These are phyloP conservation scores for Phialophora chinensis DNA, from an alignment of 2,329 filamentous ascomycete species.

Conservation along the genomic window DNA sequence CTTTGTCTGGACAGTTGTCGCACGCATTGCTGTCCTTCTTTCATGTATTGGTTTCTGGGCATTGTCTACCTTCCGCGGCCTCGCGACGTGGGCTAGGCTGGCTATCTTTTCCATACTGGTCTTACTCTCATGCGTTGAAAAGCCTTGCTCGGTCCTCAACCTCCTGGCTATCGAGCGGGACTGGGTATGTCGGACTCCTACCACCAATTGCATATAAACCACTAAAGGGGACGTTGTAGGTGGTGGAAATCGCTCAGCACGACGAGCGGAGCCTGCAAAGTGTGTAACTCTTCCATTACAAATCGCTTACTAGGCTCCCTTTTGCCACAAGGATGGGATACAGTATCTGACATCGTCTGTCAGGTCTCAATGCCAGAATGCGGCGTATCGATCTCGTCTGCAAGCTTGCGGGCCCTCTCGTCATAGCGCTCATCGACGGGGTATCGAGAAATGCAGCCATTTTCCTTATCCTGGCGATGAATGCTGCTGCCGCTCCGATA, in stretches of 20 bases:
- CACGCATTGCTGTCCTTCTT: slow-evolving; percentile 23
- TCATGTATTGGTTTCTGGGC: slow-evolving; percentile 30
- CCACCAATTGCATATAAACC: background rate
- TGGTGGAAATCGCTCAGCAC: slow-evolving; percentile 38
- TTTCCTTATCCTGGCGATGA: slow-evolving; percentile 54
- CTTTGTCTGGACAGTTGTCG: slow-evolving; percentile 41
- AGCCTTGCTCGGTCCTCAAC: slow-evolving; percentile 69
- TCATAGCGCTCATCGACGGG: slow-evolving; percentile 56
- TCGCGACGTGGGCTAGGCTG: background rate
- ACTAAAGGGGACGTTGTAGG: slow-evolving; percentile 21
- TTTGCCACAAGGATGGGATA: background rate
- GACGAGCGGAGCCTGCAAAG: slow-evolving; percentile 36
- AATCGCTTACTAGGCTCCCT: background rate
- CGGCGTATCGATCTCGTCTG: slow-evolving; percentile 63
- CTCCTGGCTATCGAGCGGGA: slow-evolving; percentile 73
- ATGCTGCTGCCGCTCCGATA: slow-evolving; percentile 47
- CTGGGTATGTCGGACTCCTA: slow-evolving; percentile 52
- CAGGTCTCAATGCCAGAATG: slow-evolving; percentile 60
- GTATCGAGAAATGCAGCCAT: slow-evolving; percentile 55
- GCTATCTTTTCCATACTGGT: slow-evolving; percentile 42
- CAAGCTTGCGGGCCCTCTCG: slow-evolving; percentile 61
- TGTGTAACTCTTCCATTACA: background rate
- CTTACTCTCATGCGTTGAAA: slow-evolving; percentile 69
- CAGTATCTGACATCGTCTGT: background rate
- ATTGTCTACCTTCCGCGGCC: slow-evolving; percentile 6